Conservation (phyloP, 441 rosid genomes). For the Gossypium aridum region DNA sequence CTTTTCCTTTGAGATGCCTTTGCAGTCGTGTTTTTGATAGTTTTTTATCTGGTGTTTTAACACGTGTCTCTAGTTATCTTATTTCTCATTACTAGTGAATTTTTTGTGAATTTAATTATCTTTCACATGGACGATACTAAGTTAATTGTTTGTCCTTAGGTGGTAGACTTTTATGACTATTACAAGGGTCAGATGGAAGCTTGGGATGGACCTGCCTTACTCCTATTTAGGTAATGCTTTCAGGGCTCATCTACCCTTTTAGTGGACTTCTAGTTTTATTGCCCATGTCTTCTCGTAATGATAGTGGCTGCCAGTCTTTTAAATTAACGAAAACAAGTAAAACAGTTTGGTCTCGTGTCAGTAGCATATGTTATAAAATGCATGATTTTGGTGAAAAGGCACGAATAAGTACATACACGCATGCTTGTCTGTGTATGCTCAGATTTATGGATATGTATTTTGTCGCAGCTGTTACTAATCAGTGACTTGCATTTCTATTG, state of each 20-base stretch:
- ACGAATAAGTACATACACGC: background rate
- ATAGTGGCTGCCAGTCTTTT: background rate
- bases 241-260: background rate
- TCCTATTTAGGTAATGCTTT: slow-evolving; percentile 74
- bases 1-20: background rate
- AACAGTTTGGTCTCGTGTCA: background rate
- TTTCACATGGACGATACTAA: slow-evolving; percentile 8
- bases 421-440: background rate
- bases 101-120: slow-evolving; percentile 3
- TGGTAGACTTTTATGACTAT: slow-evolving; percentile 87
- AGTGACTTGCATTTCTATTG: background rate
- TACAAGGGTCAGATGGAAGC: slow-evolving; percentile 99
- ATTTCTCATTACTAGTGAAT: background rate
- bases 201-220: slow-evolving; percentile 99
- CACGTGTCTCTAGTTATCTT: background rate
- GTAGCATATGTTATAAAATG: background rate
- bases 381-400: background rate
- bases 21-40: background rate
- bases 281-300: background rate
- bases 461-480: background rate
- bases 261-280: background rate
- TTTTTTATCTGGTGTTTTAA: background rate
- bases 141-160: slow-evolving; percentile 35
- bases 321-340: background rate
- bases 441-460: background rate